Evolutionary conservation across 176 grass and related monocot species (phyloP), one percentile per base, ranked within the genome.

Genomic region (Cenchrus purpureus): DNA sequence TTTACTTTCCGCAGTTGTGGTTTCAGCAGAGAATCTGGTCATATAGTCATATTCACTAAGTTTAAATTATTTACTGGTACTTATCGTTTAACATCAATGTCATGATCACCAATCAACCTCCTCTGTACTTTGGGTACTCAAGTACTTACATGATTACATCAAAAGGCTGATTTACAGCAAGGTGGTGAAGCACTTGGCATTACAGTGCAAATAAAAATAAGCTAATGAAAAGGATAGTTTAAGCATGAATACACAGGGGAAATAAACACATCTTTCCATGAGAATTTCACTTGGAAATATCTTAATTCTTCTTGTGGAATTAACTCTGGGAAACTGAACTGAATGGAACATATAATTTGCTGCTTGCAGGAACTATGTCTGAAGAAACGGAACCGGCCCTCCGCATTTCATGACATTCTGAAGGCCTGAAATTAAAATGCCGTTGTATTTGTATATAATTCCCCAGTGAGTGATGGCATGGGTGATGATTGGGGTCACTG

Each of bases 311-410:
- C 57, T 59, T 62, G 12, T 60, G 46, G 3, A 12, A 31, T 20
- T 34, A 3, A 34, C 34, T 44, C 48, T 82, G 17, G 22, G 45
- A 78, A 67, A 15, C 19, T 70, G 14, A 73, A 52, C 5, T 90
- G 73, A 53, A 73, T 52, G 22, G 52, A 51, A 42, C 34, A 34
- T 34, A 46, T 25, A 11, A 54, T 83, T 66, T 37, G 14, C 7
- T 89, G 29, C 28, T 70, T 92, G 78, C 87, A 97, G 94, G 94
- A 90, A 61, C 76, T 97, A 0, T 92, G 87, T 29, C 79, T 92
- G 73, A 88, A 92, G 75, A 92, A 65, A 64, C 85, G 92, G 49
- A 90, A 85, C 19, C 86, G 79, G 0, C 94, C 94, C 4, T 76
- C 87, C 19, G 42, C 84, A 42, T 97, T 92, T 57, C 87, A 90